Evolutionary conservation across 306 rosid genomes (phyloP), one percentile per base, ranked within the genome.

Genomic region (Betula pendula): DNA sequence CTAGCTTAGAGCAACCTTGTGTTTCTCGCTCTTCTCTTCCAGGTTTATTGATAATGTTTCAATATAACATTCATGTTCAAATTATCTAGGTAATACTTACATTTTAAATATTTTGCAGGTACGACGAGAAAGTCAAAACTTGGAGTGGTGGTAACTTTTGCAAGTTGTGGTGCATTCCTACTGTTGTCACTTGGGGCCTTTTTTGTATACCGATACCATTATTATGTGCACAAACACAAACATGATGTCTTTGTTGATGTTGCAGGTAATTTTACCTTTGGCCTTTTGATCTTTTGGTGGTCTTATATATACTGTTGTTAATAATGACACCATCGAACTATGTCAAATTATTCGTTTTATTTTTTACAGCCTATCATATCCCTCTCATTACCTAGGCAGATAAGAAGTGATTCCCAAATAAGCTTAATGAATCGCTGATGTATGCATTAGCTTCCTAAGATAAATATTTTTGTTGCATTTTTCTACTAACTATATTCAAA

Each of bases 221-320:
- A 84, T 76, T 84, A 78, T 62, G 67, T 59, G 80, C 80, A 38
- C 59, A 82, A 72, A 75, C 79, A 70, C 76, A 84, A 71, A 77
- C 43, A 16, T 44, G 96, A 93, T 16, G 77, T 87, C 67, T 95
- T 95, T 73, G 87, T 90, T 75, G 98, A 95, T 82, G 98, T 95
- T 71, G 81, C 81, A 2, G 97, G 98, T 95, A 80, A 75, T 50
- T 65, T 78, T 78, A 80, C 82, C 70, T 59, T 80, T 66, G 15
- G 33, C 45, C 25, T 60, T 27, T 59, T 63, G 6, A 52, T 31
- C 19, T 74, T 71, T 65, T 65, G 14, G 22, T 29, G 53, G 17
- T 49, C 38, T 38, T 44, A 13, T 20, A 52, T 50, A 4, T 51
- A 45, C 76, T 44, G 12, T 72, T 53, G 35, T 22, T 38, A 53